Evolutionary conservation across 768 basidiomycete species (phyloP).

Genomic region (Mycena sanguinolenta): DNA sequence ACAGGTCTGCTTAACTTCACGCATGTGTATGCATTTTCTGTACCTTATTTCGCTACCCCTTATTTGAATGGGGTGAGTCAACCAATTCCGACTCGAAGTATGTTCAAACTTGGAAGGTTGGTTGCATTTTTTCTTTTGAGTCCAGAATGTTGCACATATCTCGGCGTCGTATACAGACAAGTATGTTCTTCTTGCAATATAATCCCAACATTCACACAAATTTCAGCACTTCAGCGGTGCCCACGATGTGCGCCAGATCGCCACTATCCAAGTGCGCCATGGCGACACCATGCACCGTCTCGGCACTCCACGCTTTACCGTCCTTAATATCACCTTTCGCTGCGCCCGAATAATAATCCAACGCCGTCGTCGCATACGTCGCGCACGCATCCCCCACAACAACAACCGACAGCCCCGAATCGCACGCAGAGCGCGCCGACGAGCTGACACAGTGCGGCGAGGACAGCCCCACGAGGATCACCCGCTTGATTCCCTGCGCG

Average conservation of each 20-base stretch:
- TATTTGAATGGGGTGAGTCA: no score
- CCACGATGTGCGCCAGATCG: conserved; percentile 30
- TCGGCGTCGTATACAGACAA: no score
- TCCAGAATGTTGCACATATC: no score
- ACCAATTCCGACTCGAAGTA: no score
- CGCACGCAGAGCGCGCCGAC: conserved; percentile 25
- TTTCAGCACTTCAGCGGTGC: conserved; percentile 21
- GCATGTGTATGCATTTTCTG: no score
- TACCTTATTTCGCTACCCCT: no score
- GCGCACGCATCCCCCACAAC: conserved; percentile 30
- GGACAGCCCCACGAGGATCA: conserved; percentile 28
- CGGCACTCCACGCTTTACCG: conserved; percentile 28
- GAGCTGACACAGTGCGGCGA: conserved; percentile 34
- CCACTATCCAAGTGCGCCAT: conserved; percentile 27
- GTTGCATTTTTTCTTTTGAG: no score
- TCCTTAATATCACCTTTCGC: conserved; percentile 16
- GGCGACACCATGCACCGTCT: conserved; percentile 24
- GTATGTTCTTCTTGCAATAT: no score
- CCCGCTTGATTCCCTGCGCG: conserved; percentile 14
- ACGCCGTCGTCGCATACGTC: conserved; percentile 11
- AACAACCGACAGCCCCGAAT: conserved; percentile 22
- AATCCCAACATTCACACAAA: neutral
- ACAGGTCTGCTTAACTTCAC: no score
- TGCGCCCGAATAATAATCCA: neutral
- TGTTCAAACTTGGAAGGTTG: no score